Conservation (phyloP, 2,329 filamentous ascomycete species). For the Scytalidium sp. region DNA sequence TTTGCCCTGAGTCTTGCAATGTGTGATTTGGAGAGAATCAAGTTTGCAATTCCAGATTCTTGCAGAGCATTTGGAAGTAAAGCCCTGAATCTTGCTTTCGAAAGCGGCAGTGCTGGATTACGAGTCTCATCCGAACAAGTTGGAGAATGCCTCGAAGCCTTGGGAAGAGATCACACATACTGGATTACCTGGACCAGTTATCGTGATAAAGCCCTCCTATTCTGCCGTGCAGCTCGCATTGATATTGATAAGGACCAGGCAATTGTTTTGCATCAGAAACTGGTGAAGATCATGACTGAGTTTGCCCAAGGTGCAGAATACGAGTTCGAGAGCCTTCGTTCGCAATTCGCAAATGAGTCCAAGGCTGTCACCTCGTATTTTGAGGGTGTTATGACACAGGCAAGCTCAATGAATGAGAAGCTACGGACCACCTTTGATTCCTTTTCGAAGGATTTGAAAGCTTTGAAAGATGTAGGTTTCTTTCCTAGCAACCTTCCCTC, state of each 20-base stretch:
- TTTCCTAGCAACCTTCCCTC: not conserved
- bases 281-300: conserved; percentile 22
- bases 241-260: conserved; percentile 49
- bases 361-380: conserved; percentile 19
- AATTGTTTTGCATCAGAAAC: conserved; percentile 23
- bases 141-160: conserved; percentile 47
- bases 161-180: conserved; percentile 52
- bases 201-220: conserved; percentile 56
- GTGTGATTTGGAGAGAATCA: conserved; percentile 57
- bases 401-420: conserved; percentile 17
- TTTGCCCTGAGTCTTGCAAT: conserved; percentile 61
- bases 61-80: conserved; percentile 43
- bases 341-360: conserved; percentile 16
- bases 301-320: conserved; percentile 19
- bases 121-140: conserved; percentile 29
- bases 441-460: conserved; percentile 17
- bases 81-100: conserved; percentile 31
- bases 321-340: conserved; percentile 18
- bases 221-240: conserved; percentile 58
- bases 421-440: conserved; percentile 19
- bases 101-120: conserved; percentile 27
- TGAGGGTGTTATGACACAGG: conserved; percentile 15
- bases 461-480: conserved; percentile 1
- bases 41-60: conserved; percentile 43
- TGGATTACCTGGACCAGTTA: conserved; percentile 66